Conservation (phyloP, 2,329 filamentous ascomycete species). For the Knufia petricola region DNA sequence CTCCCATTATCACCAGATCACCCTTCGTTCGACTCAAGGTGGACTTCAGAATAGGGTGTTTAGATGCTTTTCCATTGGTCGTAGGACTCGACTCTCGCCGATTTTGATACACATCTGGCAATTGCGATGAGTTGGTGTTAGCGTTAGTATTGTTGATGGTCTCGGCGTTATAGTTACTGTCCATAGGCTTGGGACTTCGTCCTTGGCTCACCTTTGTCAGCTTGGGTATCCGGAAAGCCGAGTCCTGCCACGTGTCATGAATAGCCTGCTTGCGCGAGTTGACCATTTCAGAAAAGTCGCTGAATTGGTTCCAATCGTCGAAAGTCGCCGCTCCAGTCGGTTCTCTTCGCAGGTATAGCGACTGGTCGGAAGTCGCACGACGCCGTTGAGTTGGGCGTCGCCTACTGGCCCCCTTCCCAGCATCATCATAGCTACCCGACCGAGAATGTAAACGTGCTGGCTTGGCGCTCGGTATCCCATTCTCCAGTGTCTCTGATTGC, state of each 20-base stretch:
- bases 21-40: conserved; percentile 64
- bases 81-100: neutral
- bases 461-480: no score
- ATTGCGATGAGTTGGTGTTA: neutral
- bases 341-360: conserved; percentile 60
- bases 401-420: neutral
- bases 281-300: conserved; percentile 70
- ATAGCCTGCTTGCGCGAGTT: conserved; percentile 87
- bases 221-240: conserved; percentile 57
- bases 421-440: conserved; percentile 16
- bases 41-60: conserved; percentile 43
- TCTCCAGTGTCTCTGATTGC: neutral
- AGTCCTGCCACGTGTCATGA: conserved; percentile 76
- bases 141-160: neutral
- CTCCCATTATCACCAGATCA: conserved; percentile 79
- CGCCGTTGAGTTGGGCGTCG: conserved; percentile 25
- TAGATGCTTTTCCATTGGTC: conserved; percentile 5
- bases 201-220: conserved; percentile 33
- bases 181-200: neutral
- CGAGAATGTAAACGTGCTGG: neutral
- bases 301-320: conserved; percentile 73
- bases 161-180: neutral
- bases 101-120: neutral
- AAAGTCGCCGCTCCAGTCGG: conserved; percentile 72
- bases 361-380: conserved; percentile 65